Percentiles rank a stretch among this genome's conserved stretches.
Conservation (phyloP, 2,329 filamentous ascomycete genomes). For the Ascomycota sp. region DNA sequence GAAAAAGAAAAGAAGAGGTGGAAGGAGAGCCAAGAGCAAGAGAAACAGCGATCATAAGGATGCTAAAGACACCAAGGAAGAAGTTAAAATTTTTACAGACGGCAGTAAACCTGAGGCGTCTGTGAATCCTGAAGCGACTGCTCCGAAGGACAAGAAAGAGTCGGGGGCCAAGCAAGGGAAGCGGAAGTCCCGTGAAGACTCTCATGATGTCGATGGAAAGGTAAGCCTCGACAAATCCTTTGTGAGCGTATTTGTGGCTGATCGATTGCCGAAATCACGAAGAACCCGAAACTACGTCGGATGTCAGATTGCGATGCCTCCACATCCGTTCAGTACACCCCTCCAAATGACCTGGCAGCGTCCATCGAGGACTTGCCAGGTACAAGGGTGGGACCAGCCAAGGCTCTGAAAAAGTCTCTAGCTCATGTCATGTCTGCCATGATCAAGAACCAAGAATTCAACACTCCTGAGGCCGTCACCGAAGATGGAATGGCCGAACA, state of each 20-base stretch:
- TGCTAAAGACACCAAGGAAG: slow-evolving; percentile 32
- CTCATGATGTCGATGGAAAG: slow-evolving; percentile 30
- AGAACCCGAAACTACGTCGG: slow-evolving; percentile 29
- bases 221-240: slow-evolving; percentile 11
- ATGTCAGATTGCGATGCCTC: slow-evolving; percentile 28
- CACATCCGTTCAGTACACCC: slow-evolving; percentile 18
- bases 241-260: background rate
- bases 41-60: slow-evolving; percentile 39
- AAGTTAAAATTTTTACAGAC: slow-evolving; percentile 25
- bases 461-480: slow-evolving; percentile 41
- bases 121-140: slow-evolving; percentile 17
- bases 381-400: slow-evolving; percentile 46
- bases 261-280: background rate
- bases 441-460: slow-evolving; percentile 43
- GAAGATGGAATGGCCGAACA: slow-evolving; percentile 45
- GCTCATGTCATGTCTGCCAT: slow-evolving; percentile 42
- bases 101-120: slow-evolving; percentile 16
- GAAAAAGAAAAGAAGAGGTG: slow-evolving; percentile 34
- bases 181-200: slow-evolving; percentile 36
- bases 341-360: slow-evolving; percentile 29
- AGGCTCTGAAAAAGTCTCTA: slow-evolving; percentile 50
- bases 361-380: slow-evolving; percentile 36
- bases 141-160: slow-evolving; percentile 27
- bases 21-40: slow-evolving; percentile 44
- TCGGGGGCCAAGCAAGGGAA: slow-evolving; percentile 24